phyloP scores from a whole-genome alignment of 805 yeast genomes.

The Candida schatavii region DNA sequence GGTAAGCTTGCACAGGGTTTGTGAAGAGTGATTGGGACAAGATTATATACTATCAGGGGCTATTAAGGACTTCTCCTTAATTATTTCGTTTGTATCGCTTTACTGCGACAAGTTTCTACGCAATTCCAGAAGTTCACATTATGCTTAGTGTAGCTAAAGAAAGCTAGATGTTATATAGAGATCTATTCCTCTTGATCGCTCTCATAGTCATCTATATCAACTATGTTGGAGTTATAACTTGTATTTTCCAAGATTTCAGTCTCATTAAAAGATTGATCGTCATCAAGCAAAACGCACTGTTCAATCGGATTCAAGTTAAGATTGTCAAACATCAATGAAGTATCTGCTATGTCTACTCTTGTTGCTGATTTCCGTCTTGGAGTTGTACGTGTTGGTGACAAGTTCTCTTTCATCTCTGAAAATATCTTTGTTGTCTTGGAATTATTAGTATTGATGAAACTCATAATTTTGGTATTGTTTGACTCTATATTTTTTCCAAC shows the following conservation, averaged over 20 bases:
- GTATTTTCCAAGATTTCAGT: not conserved
- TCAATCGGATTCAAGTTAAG: conserved; percentile 7
- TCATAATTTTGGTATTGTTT: conserved; percentile 9
- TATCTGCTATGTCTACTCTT: conserved; percentile 17
- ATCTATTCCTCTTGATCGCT: conserved; percentile 14
- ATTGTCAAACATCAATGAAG: conserved; percentile 28
- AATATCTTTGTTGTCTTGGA: conserved; percentile 27
- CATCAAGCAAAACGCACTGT: not conserved
- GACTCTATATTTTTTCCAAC: conserved; percentile 5
- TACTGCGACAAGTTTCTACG: not conserved
- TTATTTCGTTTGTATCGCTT: not conserved
- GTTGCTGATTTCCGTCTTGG: conserved; percentile 1
- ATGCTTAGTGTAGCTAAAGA: no score
- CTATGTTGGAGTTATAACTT: conserved; percentile 13
- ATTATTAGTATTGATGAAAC: conserved; percentile 18
- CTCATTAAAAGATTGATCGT: not conserved
- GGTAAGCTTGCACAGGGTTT: conserved; percentile 3
- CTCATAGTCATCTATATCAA: conserved; percentile 27
- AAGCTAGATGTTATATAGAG: no score
- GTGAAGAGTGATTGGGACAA: no score
- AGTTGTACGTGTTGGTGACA: conserved; percentile 23
- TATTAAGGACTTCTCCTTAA: not conserved
- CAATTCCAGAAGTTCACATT: no score
- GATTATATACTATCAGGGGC: no score
- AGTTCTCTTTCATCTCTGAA: conserved; percentile 19